Evolutionary conservation across 164 flowering plant genomes (phyloP).

Genomic region (Buxus sempervirens): DNA sequence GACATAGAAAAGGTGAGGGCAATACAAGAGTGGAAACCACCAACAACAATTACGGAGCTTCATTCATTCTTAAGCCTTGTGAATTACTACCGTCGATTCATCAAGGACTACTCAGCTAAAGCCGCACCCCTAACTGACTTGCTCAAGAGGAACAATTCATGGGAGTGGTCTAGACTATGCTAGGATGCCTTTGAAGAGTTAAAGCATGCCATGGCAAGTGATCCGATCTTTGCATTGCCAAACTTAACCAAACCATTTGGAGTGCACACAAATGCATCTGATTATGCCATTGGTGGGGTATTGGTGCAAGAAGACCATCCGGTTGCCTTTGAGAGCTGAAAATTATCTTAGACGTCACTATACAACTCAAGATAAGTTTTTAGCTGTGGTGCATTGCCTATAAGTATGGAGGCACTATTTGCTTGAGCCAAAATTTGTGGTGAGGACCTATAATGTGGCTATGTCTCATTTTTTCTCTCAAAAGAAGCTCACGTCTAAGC

Average conservation of each 20-base stretch:
- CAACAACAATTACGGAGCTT: not conserved
- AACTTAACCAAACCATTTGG: not conserved
- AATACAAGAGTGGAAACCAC: not conserved
- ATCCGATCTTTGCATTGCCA: not conserved
- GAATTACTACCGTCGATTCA: not conserved
- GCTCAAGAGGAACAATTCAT: not conserved
- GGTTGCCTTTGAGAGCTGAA: constrained; percentile 8
- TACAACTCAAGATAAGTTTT: constrained; percentile 4
- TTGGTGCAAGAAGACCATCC: constrained; percentile 1
- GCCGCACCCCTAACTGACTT: not conserved
- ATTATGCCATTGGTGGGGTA: not conserved
- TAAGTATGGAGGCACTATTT: constrained; percentile 3
- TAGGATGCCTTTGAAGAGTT: not conserved
- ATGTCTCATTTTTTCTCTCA: not conserved
- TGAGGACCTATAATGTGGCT: constrained; percentile 4
- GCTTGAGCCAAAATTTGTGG: not conserved
- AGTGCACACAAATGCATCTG: constrained; percentile 8
- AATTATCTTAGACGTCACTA: not conserved
- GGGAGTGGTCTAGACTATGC: not conserved
- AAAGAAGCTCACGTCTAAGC: not conserved
- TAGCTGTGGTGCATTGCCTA: not conserved
- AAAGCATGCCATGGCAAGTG: not conserved
- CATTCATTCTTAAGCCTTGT: not conserved
- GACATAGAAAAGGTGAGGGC: not conserved
- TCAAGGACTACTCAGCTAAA: not conserved